Evolutionary conservation across 2,329 filamentous ascomycete genomes (phyloP).

Genomic region (Talaromyces sp.): DNA sequence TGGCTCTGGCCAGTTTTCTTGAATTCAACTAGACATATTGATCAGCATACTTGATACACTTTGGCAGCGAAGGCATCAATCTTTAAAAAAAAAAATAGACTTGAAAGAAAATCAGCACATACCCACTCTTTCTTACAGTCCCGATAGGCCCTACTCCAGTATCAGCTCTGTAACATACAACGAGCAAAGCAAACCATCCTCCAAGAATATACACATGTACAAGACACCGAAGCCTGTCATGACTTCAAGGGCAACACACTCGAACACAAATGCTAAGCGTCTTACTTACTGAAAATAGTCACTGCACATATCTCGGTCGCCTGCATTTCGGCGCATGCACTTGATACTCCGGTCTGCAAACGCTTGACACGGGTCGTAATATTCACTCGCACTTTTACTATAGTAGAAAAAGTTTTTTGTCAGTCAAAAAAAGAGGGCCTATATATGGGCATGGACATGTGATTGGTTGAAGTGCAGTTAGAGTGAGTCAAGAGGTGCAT

Average conservation of each 20-base stretch:
- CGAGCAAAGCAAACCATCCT: neutral
- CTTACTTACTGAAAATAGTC: conserved; percentile 86
- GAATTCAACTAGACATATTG: conserved; percentile 10
- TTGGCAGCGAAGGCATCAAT: neutral
- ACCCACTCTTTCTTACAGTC: conserved; percentile 97
- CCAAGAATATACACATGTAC: neutral
- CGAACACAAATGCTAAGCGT: neutral
- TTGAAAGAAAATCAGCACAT: conserved; percentile 31
- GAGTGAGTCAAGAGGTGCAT: neutral
- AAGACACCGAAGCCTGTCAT: neutral
- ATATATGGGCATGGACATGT: neutral
- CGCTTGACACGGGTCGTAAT: conserved; percentile 92
- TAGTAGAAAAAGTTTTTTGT: neutral
- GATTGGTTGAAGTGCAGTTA: neutral
- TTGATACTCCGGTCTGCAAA: conserved; percentile 78
- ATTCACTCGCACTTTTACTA: conserved; percentile 85
- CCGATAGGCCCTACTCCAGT: conserved; percentile 69
- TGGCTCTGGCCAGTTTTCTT: conserved; percentile 14
- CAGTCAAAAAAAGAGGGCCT: neutral
- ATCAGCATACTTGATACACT: neutral
- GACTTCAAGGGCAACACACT: neutral
- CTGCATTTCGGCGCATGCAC: conserved; percentile 82
- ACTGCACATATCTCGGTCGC: conserved; percentile 80
- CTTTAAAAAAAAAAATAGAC: neutral
- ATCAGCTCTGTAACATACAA: neutral